Conservation (phyloP, 2,329 filamentous ascomycete genomes). For the Colletotrichum sp. region DNA sequence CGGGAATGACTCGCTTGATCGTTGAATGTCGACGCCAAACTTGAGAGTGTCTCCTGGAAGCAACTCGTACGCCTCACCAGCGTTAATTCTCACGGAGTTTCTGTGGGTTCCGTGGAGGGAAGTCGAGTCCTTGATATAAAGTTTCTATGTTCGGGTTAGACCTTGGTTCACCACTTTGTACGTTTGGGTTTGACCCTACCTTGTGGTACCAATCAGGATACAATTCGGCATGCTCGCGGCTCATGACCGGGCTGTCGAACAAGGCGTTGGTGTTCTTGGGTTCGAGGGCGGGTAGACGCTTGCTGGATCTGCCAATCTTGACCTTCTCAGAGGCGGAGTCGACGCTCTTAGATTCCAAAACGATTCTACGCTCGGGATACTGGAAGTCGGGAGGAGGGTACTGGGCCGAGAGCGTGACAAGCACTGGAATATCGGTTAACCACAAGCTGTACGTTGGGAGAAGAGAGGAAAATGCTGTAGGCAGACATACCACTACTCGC, state of each 20-base stretch:
- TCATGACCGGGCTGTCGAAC: conserved; percentile 77
- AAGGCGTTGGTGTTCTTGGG: conserved; percentile 61
- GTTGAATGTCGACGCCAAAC: conserved; percentile 41
- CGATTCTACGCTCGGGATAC: conserved; percentile 24
- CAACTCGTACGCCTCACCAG: conserved; percentile 23
- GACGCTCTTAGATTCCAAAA: conserved; percentile 32
- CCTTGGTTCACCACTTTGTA: neutral
- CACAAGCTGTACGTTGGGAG: neutral
- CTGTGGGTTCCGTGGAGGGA: conserved; percentile 61
- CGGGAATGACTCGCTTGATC: conserved; percentile 37
- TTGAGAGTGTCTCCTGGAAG: conserved; percentile 34
- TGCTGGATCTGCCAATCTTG: conserved; percentile 52
- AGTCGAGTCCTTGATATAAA: conserved; percentile 50
- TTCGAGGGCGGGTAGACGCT: conserved; percentile 35
- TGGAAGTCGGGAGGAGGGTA: conserved; percentile 14
- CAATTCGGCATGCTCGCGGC: conserved; percentile 68
- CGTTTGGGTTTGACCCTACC: conserved; percentile 39
- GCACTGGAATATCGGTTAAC: conserved; percentile 26
- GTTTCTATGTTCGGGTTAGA: conserved; percentile 35
- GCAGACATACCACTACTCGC: conserved; percentile 4
- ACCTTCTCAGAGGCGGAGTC: conserved; percentile 12
- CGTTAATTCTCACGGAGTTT: conserved; percentile 35
- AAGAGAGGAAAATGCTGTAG: neutral
- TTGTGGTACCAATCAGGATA: conserved; percentile 46
- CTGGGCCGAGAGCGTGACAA: conserved; percentile 33